Evolutionary conservation across 1,139 yeast species (phyloP).

Genomic region (Geotrichum histeridarum): DNA sequence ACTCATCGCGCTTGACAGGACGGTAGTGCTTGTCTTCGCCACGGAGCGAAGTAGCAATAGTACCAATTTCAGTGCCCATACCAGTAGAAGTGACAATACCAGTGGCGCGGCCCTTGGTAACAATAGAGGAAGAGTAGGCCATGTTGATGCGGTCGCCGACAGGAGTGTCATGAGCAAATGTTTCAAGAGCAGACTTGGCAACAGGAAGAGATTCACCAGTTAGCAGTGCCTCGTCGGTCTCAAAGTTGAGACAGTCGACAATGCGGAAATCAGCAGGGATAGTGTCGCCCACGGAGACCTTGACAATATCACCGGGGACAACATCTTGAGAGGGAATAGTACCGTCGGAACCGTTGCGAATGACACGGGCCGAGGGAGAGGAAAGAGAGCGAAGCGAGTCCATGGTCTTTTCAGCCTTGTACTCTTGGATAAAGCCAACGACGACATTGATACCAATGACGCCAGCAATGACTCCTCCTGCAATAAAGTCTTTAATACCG

Average conservation of each 20-base stretch:
- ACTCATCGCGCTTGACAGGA: slow-evolving; percentile 36
- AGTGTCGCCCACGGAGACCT: slow-evolving; percentile 68
- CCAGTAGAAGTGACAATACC: slow-evolving; percentile 66
- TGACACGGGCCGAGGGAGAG: slow-evolving; percentile 67
- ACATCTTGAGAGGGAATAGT: slow-evolving; percentile 63
- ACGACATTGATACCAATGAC: slow-evolving; percentile 62
- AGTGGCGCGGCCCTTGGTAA: slow-evolving; percentile 70
- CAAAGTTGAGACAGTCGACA: slow-evolving; percentile 58
- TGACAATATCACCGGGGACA: slow-evolving; percentile 72
- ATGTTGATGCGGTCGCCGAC: slow-evolving; percentile 74
- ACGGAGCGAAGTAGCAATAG: slow-evolving; percentile 62
- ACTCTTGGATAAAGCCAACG: slow-evolving; percentile 69
- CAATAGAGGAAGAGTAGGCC: slow-evolving; percentile 67
- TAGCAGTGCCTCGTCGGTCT: slow-evolving; percentile 73
- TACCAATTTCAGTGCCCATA: slow-evolving; percentile 68
- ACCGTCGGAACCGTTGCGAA: slow-evolving; percentile 56
- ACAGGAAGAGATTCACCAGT: slow-evolving; percentile 81
- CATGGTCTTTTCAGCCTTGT: slow-evolving; percentile 76
- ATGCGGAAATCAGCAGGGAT: slow-evolving; percentile 73
- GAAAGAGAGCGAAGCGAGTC: slow-evolving; percentile 64
- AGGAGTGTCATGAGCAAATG: slow-evolving; percentile 50
- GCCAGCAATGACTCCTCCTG: slow-evolving; percentile 76
- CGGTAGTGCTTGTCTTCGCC: slow-evolving; percentile 38
- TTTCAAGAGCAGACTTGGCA: slow-evolving; percentile 46
- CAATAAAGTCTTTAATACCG: slow-evolving; percentile 73